phyloP scores from a whole-genome alignment of 768 basidiomycete genomes.

The Kwoniella pini region DNA sequence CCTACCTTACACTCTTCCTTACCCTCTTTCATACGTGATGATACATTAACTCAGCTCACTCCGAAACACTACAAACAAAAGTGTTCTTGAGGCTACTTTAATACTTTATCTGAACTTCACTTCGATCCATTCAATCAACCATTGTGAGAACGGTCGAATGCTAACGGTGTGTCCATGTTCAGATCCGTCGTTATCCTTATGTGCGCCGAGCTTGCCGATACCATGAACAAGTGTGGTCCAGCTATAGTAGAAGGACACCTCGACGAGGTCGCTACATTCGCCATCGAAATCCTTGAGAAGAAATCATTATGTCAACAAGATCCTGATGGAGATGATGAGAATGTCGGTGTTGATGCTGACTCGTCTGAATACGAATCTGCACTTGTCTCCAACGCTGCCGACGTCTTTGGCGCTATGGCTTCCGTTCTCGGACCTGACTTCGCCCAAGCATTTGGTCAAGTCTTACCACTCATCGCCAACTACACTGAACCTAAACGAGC shows the following conservation, averaged over 20 bases:
- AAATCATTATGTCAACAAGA: conserved; percentile 96
- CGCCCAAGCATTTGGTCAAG: conserved; percentile 73
- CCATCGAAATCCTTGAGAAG: conserved; percentile 82
- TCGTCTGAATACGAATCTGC: conserved; percentile 96
- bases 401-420: conserved; percentile 87
- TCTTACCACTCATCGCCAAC: conserved; percentile 84
- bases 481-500: conserved; percentile 89
- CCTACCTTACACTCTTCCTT: conserved; percentile 11
- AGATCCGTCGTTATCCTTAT: conserved; percentile 73
- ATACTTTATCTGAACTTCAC: conserved; percentile 57
- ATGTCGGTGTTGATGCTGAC: conserved; percentile 62
- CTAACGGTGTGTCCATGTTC: conserved; percentile 18
- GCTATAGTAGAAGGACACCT: conserved; percentile 74
- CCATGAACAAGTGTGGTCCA: conserved; percentile 87
- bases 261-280: conserved; percentile 75
- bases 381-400: conserved; percentile 87
- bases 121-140: conserved; percentile 21
- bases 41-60: conserved; percentile 72
- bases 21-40: conserved; percentile 57
- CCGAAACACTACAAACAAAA: conserved; percentile 61
- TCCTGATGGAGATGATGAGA: conserved; percentile 84
- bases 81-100: conserved; percentile 59
- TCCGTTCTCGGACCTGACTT: conserved; percentile 83
- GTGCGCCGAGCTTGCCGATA: conserved; percentile 85
- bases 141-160: background rate